Conservation (phyloP, 1,139 yeast genomes). For the Blastobotrys aristatus region DNA sequence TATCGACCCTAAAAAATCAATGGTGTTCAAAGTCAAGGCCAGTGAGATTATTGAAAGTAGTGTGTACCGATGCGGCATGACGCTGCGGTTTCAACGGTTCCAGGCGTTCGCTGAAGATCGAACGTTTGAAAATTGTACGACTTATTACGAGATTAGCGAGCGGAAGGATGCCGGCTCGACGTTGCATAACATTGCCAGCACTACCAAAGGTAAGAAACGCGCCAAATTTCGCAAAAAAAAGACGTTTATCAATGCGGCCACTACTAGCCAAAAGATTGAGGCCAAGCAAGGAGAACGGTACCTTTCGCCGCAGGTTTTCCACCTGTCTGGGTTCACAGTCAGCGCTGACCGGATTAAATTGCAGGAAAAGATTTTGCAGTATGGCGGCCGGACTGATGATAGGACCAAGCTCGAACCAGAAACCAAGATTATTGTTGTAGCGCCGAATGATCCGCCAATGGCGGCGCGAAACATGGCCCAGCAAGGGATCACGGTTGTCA, state of each 20-base stretch:
- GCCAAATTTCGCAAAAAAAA: not conserved
- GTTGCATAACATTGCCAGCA: constrained; percentile 11
- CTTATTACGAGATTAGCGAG: constrained; percentile 45
- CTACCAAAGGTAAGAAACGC: not conserved
- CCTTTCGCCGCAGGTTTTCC: not conserved
- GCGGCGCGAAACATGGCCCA: not conserved
- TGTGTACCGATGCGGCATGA: constrained; percentile 59
- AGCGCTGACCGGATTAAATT: not conserved
- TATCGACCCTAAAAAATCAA: constrained; percentile 72
- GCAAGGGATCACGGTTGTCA: not conserved
- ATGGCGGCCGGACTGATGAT: not conserved
- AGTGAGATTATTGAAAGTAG: constrained; percentile 56
- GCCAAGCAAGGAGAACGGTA: not conserved
- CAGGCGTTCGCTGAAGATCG: constrained; percentile 67
- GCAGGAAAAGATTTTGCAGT: not conserved
- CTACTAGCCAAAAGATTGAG: not conserved
- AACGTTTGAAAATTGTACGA: constrained; percentile 49
- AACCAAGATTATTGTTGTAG: not conserved
- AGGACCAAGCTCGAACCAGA: not conserved
- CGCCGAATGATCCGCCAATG: not conserved
- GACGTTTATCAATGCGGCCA: not conserved
- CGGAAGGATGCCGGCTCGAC: constrained; percentile 19
- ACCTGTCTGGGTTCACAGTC: not conserved
- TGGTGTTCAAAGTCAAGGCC: constrained; percentile 83
- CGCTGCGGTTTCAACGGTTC: constrained; percentile 75